A percentile compares a stretch with the other conserved stretches of the same genome.
These are phyloP conservation scores for Botrytis paeoniae DNA, from an alignment of 2,329 filamentous ascomycete species.

Conservation along the genomic window DNA sequence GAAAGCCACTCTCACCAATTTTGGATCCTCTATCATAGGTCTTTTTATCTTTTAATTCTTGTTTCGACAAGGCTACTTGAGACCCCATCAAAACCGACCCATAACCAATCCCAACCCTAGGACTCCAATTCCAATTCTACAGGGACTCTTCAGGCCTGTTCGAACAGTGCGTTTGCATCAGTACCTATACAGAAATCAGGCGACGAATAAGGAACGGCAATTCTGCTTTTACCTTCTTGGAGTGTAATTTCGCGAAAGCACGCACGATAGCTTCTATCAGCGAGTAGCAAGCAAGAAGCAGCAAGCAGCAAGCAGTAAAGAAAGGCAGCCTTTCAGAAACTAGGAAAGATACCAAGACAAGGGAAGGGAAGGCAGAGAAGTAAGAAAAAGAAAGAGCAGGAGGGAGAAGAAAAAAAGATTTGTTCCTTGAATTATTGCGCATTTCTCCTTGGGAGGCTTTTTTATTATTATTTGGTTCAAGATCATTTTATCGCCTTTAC, in stretches of 20 bases:
- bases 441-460: background rate
- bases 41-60: background rate
- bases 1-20: background rate
- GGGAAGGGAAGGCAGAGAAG: background rate
- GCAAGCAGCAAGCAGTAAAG: background rate
- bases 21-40: background rate
- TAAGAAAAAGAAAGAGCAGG: background rate
- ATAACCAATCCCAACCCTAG: slow-evolving; percentile 1
- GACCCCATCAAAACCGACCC: slow-evolving; percentile 2
- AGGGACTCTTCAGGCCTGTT: slow-evolving; percentile 1
- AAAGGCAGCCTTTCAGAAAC: background rate
- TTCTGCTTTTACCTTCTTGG: slow-evolving; percentile 2
- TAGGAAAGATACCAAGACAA: background rate
- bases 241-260: slow-evolving; percentile 10
- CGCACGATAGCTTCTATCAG: background rate
- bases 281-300: background rate
- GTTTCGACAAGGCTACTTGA: background rate
- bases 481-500: background rate
- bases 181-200: background rate
- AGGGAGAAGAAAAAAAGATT: background rate
- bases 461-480: background rate
- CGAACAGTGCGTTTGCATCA: slow-evolving; percentile 10
- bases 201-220: background rate
- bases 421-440: background rate
- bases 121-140: slow-evolving; percentile 2